Evolutionary conservation across 371 early-diverging fungal genomes (phyloP).

Genomic region (Mucor mucedo): DNA sequence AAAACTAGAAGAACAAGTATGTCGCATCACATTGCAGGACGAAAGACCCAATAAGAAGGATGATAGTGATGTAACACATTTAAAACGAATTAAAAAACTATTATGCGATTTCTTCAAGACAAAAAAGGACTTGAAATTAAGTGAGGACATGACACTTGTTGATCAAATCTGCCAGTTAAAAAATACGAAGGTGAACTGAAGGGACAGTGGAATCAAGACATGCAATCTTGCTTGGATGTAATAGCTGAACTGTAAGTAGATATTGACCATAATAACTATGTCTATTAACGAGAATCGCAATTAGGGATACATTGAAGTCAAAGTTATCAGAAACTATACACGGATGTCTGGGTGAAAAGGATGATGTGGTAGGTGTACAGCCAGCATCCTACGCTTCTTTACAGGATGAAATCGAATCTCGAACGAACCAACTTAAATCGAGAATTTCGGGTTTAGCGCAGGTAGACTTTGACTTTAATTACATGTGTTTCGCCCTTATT

Average conservation of each 20-base stretch:
- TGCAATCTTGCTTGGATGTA: slow-evolving; percentile 9
- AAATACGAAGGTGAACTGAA: neutral
- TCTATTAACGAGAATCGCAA: too few relatives aligned
- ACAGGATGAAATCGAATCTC: slow-evolving; percentile 20
- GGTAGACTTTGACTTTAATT: neutral
- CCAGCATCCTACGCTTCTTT: slow-evolving; percentile 9
- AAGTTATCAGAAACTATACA: slow-evolving; percentile 8
- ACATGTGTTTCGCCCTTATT: too few relatives aligned
- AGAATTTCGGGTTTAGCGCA: slow-evolving; percentile 13
- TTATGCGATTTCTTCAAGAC: neutral
- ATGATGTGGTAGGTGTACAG: neutral
- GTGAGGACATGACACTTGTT: neutral
- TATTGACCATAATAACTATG: too few relatives aligned
- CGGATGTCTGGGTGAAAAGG: too few relatives aligned
- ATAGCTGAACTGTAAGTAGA: slow-evolving; percentile 16
- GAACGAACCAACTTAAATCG: slow-evolving; percentile 11
- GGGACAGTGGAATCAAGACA: slow-evolving; percentile 15
- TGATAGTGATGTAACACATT: neutral
- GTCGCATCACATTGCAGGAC: neutral
- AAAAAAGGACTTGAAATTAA: neutral
- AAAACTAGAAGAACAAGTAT: neutral
- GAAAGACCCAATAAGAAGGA: neutral
- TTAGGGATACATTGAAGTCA: slow-evolving; percentile 9
- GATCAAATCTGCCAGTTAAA: slow-evolving; percentile 7
- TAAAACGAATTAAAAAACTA: neutral